phyloP scores from a whole-genome alignment of 768 basidiomycete species.

The Boletus pseudopeckii region DNA sequence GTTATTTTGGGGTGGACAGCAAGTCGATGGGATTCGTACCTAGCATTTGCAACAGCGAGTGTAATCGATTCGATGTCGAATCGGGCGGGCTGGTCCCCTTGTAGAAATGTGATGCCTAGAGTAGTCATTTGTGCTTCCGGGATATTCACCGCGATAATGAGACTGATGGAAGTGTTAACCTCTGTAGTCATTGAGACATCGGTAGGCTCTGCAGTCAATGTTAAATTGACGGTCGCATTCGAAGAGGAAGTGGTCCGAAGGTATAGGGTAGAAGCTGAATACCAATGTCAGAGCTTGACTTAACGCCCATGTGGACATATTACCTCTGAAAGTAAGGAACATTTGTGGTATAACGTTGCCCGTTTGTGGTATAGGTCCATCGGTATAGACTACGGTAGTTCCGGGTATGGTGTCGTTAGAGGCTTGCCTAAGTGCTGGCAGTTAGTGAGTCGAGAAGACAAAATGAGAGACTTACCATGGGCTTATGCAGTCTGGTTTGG shows the following conservation, averaged over 20 bases:
- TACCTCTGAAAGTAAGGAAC: slow-evolving; percentile 56
- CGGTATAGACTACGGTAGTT: slow-evolving; percentile 31
- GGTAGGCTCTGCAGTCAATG: slow-evolving; percentile 38
- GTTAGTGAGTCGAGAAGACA: neutral
- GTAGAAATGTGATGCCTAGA: slow-evolving; percentile 41
- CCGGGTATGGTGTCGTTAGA: slow-evolving; percentile 15
- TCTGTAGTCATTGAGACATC: slow-evolving; percentile 35
- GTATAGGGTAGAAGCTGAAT: slow-evolving; percentile 42
- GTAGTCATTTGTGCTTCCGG: slow-evolving; percentile 39
- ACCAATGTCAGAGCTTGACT: slow-evolving; percentile 3
- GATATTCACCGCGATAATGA: slow-evolving; percentile 40
- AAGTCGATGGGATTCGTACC: slow-evolving; percentile 25
- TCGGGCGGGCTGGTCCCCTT: slow-evolving; percentile 23
- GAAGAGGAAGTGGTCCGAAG: slow-evolving; percentile 43
- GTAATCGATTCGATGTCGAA: slow-evolving; percentile 39
- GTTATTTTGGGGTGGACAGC: neutral
- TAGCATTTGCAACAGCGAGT: slow-evolving; percentile 36
- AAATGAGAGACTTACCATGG: slow-evolving; percentile 18
- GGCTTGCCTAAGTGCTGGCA: slow-evolving; percentile 19
- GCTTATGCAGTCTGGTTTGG: slow-evolving; percentile 18
- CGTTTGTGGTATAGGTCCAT: slow-evolving; percentile 42
- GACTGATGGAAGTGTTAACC: slow-evolving; percentile 41
- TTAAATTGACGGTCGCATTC: slow-evolving; percentile 52
- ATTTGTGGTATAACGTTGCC: slow-evolving; percentile 51
- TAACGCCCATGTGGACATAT: neutral